Evolutionary conservation across 805 yeast species (phyloP).

Genomic region (Wickerhamiella kazuoi): DNA sequence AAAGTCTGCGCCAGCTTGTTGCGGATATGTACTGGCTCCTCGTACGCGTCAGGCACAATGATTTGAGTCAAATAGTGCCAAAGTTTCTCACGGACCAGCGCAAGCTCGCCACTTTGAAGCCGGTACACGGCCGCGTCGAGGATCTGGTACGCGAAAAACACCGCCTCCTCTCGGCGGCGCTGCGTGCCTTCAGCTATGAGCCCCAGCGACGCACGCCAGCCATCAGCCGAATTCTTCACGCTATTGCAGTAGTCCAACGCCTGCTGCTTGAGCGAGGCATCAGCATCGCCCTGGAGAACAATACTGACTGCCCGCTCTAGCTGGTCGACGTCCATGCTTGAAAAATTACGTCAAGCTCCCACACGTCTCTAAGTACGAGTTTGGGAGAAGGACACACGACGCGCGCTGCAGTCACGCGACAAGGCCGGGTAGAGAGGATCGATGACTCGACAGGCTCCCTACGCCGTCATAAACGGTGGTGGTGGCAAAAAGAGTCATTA

Average conservation of each 20-base stretch:
- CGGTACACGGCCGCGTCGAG: constrained; percentile 37
- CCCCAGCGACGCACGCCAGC: constrained; percentile 31
- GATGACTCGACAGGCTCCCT: too few species aligned
- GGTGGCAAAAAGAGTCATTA: too few species aligned
- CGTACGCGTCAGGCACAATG: constrained; percentile 11
- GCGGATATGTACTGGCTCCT: constrained; percentile 20
- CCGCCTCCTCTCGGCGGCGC: constrained; percentile 26
- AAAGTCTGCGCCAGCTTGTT: constrained; percentile 43
- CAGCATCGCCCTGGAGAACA: constrained; percentile 56
- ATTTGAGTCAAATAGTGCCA: constrained; percentile 27
- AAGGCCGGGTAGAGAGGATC: too few species aligned
- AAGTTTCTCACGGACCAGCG: constrained; percentile 29
- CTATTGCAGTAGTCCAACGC: constrained; percentile 30
- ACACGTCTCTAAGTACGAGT: background rate
- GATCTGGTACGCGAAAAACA: constrained; percentile 55
- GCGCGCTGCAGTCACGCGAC: too few species aligned
- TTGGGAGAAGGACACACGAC: background rate
- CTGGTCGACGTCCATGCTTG: constrained; percentile 26
- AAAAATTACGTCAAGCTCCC: constrained; percentile 1
- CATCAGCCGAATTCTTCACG: constrained; percentile 27
- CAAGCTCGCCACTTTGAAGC: constrained; percentile 30
- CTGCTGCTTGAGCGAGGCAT: constrained; percentile 36
- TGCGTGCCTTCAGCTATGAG: constrained; percentile 19
- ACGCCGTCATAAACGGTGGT: too few species aligned
- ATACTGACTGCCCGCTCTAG: constrained; percentile 77